These are phyloP conservation scores for Sesbania bispinosa DNA, from an alignment of 306 rosid species.

Conservation along the genomic window DNA sequence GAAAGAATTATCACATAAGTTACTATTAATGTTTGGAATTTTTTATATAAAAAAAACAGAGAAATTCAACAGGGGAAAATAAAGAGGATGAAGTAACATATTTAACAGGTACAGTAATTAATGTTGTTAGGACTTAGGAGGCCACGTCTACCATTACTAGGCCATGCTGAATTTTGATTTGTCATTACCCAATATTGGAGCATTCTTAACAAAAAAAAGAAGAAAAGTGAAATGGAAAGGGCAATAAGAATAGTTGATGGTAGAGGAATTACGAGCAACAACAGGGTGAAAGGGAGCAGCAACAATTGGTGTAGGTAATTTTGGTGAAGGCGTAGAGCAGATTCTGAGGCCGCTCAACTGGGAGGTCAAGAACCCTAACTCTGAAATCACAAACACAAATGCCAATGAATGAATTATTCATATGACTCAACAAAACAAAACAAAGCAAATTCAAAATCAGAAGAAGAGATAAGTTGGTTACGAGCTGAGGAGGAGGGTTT, in stretches of 20 bases:
- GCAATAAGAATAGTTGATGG: no score
- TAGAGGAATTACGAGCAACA: slow-evolving; percentile 65
- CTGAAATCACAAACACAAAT: slow-evolving; percentile 18
- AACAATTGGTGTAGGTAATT: slow-evolving; percentile 15
- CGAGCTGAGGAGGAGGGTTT: background rate
- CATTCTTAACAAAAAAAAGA: no score
- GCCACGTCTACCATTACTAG: background rate
- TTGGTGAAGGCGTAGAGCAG: slow-evolving; percentile 33
- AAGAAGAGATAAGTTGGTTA: background rate
- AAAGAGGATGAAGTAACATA: background rate
- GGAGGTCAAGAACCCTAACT: slow-evolving; percentile 58
- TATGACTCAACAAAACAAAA: background rate
- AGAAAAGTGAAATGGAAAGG: background rate
- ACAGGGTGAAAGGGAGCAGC: slow-evolving; percentile 36
- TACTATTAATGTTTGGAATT: background rate
- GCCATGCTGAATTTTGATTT: background rate
- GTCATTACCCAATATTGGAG: background rate
- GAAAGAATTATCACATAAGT: background rate
- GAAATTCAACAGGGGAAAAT: background rate
- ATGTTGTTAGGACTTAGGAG: no score
- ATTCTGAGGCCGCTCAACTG: slow-evolving; percentile 70
- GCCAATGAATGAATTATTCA: background rate
- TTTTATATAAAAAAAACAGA: background rate
- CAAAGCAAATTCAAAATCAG: background rate
- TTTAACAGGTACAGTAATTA: no score